Evolutionary conservation across 2,329 filamentous ascomycete genomes (phyloP).

Genomic region (Lasiodiplodia hormozganensis): DNA sequence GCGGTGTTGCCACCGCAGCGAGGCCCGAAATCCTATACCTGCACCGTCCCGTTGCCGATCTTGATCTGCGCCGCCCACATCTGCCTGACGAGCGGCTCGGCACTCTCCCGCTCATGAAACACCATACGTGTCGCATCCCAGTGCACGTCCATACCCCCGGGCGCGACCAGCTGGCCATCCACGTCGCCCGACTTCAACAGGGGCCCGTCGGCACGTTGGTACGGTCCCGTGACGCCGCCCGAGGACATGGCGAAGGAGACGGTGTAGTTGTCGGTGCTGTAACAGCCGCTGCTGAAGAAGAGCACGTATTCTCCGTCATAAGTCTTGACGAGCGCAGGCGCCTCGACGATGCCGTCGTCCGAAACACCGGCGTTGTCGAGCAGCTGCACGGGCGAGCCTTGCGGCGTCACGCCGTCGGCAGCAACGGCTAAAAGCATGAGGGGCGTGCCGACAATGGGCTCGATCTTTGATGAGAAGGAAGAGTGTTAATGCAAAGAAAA

Average conservation of each 20-base stretch:
- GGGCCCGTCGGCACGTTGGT: conserved; percentile 20
- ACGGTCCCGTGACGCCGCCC: conserved; percentile 33
- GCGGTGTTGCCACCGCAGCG: not conserved
- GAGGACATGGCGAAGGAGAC: conserved; percentile 64
- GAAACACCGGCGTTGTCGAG: conserved; percentile 51
- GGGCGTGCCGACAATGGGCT: conserved; percentile 55
- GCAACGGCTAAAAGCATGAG: conserved; percentile 63
- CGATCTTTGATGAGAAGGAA: conserved; percentile 33
- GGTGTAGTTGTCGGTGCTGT: conserved; percentile 61
- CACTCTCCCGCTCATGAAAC: conserved; percentile 9
- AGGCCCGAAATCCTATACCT: not conserved
- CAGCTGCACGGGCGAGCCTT: conserved; percentile 57
- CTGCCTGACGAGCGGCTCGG: not conserved
- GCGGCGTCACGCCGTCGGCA: conserved; percentile 59
- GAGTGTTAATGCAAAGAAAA: not conserved
- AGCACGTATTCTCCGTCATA: conserved; percentile 62
- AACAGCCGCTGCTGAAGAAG: conserved; percentile 70
- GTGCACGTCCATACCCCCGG: conserved; percentile 18
- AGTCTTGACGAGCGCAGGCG: conserved; percentile 60
- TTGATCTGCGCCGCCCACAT: conserved; percentile 9
- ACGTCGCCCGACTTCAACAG: conserved; percentile 22
- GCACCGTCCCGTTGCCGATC: not conserved
- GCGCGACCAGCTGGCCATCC: not conserved
- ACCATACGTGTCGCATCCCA: conserved; percentile 21
- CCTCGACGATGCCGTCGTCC: conserved; percentile 65